Evolutionary conservation across 2,329 filamentous ascomycete genomes (phyloP), one percentile per base, ranked within the genome.

Genomic region (Exophiala mesophila): DNA sequence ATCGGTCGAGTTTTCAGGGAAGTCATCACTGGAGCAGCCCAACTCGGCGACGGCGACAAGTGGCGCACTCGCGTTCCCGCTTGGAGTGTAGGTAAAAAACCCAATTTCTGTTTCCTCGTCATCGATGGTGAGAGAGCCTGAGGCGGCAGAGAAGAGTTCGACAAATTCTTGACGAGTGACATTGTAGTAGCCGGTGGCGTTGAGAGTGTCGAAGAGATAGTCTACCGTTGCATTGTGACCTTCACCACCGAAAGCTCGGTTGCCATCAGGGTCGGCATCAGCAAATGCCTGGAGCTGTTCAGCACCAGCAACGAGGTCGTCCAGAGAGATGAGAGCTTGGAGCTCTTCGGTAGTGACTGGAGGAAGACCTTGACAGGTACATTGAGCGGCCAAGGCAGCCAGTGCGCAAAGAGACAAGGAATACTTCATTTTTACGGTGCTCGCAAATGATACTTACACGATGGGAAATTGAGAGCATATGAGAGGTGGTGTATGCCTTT

Each of bases 61-160:
- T 2, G 44, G n/a, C 17, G 35, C 41, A 23, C 61, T 82, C 64
- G 50, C 70, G 74, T 54, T 68, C 5, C 79, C 85, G 1, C 82
- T 73, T 9, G 84, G 84, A 2, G 80, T 84, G 55, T 86, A 71
- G 36, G 76, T 72, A 73, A 86, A 82, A 16, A 80, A 65, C 0
- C 60, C 57, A 1, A 77, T 76, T 1, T 70, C 67, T 43, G 68
- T 58, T 28, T 83, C 71, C 46, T 72, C 73, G 50, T 78, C 80
- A 32, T 75, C 71, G 1, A 78, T 73, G 33, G 81, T 59, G 9
- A 55, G 33, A 9, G 50, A 41, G 9, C 20, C 40, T 30, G 23
- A 42, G 3, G 49, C 51, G 31, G 39, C 47, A 12, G 47, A 42
- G 37, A 45, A 54, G 18, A 53, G 36, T 30, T 53, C 78, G 10